Conservation (phyloP, 768 basidiomycete species). For the Nidularia pulvinata region DNA sequence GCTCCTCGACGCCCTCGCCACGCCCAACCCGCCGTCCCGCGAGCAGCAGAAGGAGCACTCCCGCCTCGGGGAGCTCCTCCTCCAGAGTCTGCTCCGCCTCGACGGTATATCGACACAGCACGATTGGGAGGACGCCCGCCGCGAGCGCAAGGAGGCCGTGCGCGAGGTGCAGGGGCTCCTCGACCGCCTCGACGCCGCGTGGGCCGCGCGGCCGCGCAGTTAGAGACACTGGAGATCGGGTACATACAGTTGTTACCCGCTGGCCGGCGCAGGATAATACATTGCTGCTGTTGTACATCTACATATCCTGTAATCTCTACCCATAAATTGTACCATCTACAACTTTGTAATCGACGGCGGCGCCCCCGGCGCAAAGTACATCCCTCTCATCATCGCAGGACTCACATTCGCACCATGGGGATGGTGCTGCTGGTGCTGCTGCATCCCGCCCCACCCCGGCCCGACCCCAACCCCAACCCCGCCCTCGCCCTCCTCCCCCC, state of each 20-base stretch:
- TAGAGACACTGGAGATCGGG: too few relatives aligned
- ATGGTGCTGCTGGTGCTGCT: too few relatives aligned
- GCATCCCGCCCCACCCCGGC: background rate
- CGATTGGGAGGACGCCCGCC: conserved; percentile 78
- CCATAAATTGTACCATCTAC: conserved; percentile 8
- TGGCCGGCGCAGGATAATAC: too few relatives aligned
- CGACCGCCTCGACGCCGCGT: conserved; percentile 76
- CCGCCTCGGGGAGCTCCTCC: conserved; percentile 79
- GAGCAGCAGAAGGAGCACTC: conserved; percentile 33
- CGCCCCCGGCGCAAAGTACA: conserved; percentile 1
- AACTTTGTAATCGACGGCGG: conserved; percentile 25
- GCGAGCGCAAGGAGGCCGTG: conserved; percentile 84
- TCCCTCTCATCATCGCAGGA: background rate
- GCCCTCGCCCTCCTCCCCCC: conserved; percentile 28
- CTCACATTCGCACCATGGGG: too few relatives aligned
- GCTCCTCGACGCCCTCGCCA: conserved; percentile 37
- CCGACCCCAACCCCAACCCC: background rate
- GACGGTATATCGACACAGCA: conserved; percentile 78
- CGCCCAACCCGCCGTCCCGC: conserved; percentile 5
- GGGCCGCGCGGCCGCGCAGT: conserved; percentile 29
- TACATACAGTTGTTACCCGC: too few relatives aligned
- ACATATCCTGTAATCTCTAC: background rate
- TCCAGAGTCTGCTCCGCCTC: conserved; percentile 85
- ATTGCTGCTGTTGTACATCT: too few relatives aligned
- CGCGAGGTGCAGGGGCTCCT: conserved; percentile 82